Evolutionary conservation across 495 filamentous ascomycete genomes (phyloP), one percentile per base, ranked within the genome.

Genomic region (Penicillium angulare): DNA sequence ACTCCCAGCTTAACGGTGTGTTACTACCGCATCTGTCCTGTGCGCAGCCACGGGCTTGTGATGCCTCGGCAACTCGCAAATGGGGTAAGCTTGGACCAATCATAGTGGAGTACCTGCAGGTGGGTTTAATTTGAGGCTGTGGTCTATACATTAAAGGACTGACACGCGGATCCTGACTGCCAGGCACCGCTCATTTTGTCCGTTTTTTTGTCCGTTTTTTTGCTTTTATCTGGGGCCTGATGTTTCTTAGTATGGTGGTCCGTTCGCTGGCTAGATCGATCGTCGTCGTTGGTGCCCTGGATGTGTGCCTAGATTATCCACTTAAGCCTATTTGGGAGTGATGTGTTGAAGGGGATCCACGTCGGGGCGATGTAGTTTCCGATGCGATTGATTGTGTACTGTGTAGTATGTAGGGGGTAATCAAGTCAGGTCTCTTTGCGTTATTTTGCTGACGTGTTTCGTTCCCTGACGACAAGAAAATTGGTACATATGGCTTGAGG

Each of bases 11-110:
- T 21, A 20, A 48, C 35, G 15, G 33, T 27, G 24, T 26, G 13
- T 39, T 27, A 36, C 13, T 34, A 47, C 32, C 44, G 21, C 29
- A 41, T 41, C 38, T 41, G 38, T 41, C 38, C 13, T 15, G 38
- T 6, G 9, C 12, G 9, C 13, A n/a, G 5, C 20, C 17, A 35
- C 35, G 13, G 32, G 46, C 57, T 56, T 53, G 57, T 60, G 57
- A 60, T 60, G 48, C 57, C 57, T 52, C 49, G 57, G 57, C 15
- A 59, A 40, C 43, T 55, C 33, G 4, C 1, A 2, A 26, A n/a
- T n/a, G 27, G 24, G 39, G 13, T 22, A 21, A 42, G 27, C 45
- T 26, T 41, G 8, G 29, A 21, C 56, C 52, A 55, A 59, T 55
- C 36, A 59, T 15, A 44, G 9, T 12, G 24, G 33, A 2, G 15